Evolutionary conservation across 1,284 basidiomycete species (phyloP), one percentile per base, ranked within the genome.

Genomic region (Tremellales sp.): DNA sequence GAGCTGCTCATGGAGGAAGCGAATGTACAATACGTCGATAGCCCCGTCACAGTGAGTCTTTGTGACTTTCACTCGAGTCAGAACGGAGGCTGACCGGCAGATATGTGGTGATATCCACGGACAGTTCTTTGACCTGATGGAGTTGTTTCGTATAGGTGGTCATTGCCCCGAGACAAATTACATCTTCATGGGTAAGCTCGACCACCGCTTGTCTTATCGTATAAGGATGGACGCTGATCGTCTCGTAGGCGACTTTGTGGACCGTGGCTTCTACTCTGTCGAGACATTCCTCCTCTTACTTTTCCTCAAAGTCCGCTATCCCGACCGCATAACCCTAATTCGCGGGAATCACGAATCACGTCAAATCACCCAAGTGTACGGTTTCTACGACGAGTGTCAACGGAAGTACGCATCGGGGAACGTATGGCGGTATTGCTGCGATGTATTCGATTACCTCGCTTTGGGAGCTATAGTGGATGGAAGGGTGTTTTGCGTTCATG

Each of bases 31-130:
- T 84, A 87, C 62, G 89, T 98, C 23, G 92, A 97, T 76, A 86
- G 91, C 25, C 94, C 94, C 11, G 92, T 97, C 3, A 97, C 96
- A 45, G 90, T 93, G 62, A 68, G 85, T 76, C 4, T 13, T 43
- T 29, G 46, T 40, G 17, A 45, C n/a, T 3, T 15, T 10, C 33
- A 27, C 29, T 2, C 12, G 12, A 2, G 17, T 25, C 26, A 15
- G 13, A 36, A 15, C 15, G 6, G 5, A 47, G n/a, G 19, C 10
- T 49, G 27, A 43, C 36, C 36, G 45, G 13, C 61, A 92, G 90
- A 93, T 98, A 74, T 98, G 96, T 69, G 94, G 94, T 19, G 96
- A 98, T 76, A 98, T 98, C 47, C 94, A 98, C 68, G 94, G 94
- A 11, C 94, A 98, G 70, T 98, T 98, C 73, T 96, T 88, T 73